Conservation (phyloP, 1,284 basidiomycete species). For the Cronartium ribicola region DNA sequence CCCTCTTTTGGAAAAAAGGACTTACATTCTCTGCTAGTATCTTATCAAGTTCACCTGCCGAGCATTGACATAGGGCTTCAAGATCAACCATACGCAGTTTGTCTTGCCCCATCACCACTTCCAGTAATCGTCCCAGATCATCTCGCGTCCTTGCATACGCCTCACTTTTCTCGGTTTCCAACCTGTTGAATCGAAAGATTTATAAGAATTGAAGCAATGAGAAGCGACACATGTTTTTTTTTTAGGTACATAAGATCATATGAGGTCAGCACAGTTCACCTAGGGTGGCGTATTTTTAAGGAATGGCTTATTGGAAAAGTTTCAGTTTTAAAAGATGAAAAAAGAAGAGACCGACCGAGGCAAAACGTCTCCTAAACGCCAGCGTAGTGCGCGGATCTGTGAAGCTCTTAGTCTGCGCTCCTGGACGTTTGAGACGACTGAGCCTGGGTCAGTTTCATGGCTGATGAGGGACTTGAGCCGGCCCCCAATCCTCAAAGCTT, state of each 20-base stretch:
- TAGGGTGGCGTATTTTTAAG: background rate
- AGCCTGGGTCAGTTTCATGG: background rate
- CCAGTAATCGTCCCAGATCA: background rate
- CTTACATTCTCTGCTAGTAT: background rate
- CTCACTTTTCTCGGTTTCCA: background rate
- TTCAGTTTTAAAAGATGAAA: too few relatives aligned
- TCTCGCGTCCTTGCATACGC: slow-evolving; percentile 1
- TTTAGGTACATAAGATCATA: background rate
- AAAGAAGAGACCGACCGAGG: background rate
- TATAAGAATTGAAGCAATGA: background rate
- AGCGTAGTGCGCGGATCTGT: background rate
- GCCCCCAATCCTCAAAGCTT: slow-evolving; percentile 1
- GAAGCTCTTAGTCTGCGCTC: background rate
- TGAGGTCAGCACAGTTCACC: background rate
- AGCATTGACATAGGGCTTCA: background rate
- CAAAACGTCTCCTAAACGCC: background rate
- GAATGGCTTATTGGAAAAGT: too few relatives aligned
- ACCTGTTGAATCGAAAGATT: background rate
- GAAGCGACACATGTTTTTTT: background rate
- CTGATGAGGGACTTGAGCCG: background rate
- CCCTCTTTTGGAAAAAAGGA: background rate
- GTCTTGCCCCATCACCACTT: background rate
- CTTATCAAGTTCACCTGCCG: background rate
- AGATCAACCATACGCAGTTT: background rate
- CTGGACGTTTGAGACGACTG: background rate